Evolutionary conservation across 2,329 filamentous ascomycete species (phyloP), one percentile per base, ranked within the genome.

Genomic region (Aspergillus vadensis): DNA sequence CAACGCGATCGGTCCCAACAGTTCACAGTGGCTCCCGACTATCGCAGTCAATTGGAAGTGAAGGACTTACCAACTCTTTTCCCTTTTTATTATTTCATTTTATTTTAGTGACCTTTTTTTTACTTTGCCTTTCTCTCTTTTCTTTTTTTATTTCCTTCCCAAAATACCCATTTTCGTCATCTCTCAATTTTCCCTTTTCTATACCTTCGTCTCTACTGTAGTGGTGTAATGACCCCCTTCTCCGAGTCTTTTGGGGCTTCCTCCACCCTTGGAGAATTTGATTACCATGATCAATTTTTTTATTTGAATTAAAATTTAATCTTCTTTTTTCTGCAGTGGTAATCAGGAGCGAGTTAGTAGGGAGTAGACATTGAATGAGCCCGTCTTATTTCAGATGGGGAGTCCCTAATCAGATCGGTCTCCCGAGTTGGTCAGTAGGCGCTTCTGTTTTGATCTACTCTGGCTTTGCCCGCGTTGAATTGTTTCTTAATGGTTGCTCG

Each of bases 1-100:
- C 63, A 61, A 59, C 38, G 58, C 63, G 63, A 67, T 67, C 65
- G 59, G 58, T 62, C 57, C 59, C 59, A 66, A 65, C 60, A 66
- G 56, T 63, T 64, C 59, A 62, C 54, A 50, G 53, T 63, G 61
- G 58, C 54, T 57, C 58, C 54, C 50, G 50, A 56, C 56, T 55
- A 58, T 55, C 54, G 47, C 57, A 50, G 53, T 54, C 57, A 60
- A 54, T 50, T 36, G 43, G 54, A 57, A 49, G 57, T 50, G 43
- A 50, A 61, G 44, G 17, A 58, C 44, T 51, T 30, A 51, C 44
- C 10, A 38, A 30, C 23, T 36, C 25, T 21, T 27, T 19, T 36
- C 25, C 39, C 21, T 39, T 51, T 44, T 51, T 36, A 52, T 43
- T 25, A 32, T 38, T 38, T 8, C 41, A 23, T 38, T 52, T 25